Base-by-base conservation (phyloP, 352 stramenopile genomes). In the Blastocystis sp. region DNA sequence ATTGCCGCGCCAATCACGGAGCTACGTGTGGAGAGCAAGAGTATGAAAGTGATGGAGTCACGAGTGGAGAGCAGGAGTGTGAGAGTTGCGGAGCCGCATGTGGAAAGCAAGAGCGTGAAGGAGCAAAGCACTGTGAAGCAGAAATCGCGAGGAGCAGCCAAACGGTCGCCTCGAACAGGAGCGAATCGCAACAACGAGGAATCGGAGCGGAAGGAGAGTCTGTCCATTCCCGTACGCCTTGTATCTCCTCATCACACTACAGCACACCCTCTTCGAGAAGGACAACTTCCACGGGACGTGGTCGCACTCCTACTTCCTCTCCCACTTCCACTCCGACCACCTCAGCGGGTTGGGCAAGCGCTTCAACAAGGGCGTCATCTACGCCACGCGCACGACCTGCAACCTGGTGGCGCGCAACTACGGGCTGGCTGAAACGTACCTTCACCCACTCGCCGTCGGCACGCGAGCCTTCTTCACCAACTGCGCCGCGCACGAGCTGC, bases 281-380 rank as follows among this genome's bases (percentile, higher is more conserved):
- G 71, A 81, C 48, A 66, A n/a, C 42, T 81, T 81, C 48, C 38
- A 60, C 19, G 42, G 24, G 28, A 65, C 40, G 28, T 71, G 64
- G 64, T 52, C 43, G 19, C 66, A 14, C 1, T 40, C 57, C 24
- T 57, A 54, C 6, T 81, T 81, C 48, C 24, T 81, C 17, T 81
- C 71, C 34, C 71, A 81, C 43, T 63, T 81, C 17, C 71, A 81
- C 45, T 54, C 71, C 4, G 71, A 81, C 60, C 71, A 81, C 28
- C 43, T 38, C 6, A 2, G 24, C 3, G 71, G 71, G 17, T 42
- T 81, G 42, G 66, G 10, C 3, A 52, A 63, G 38, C 9, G 14
- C 6, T 81, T 81, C n/a, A 64, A 14, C 1, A 60, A 60, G 10
- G 71, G 52, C 10, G 66, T 68, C 17, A 63, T 81, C 48, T 24